phyloP scores from a whole-genome alignment of 345 rosid species.

The Corchorus capsularis region DNA sequence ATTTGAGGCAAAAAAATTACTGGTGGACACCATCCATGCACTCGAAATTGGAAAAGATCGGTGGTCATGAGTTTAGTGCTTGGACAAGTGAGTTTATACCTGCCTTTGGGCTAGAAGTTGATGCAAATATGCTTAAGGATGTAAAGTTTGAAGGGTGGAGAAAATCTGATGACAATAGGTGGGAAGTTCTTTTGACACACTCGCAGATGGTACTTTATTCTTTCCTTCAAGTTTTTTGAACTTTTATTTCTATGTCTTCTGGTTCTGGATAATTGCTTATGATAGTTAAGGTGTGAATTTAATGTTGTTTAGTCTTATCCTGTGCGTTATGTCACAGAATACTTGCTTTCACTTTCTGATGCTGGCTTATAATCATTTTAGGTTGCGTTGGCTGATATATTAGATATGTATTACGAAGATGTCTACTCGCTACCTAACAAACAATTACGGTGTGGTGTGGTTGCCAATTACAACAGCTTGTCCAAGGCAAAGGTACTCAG shows the following conservation, averaged over 20 bases:
- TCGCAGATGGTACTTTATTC: slow-evolving; percentile 77
- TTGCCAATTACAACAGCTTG: slow-evolving; percentile 44
- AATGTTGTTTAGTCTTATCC: slow-evolving; percentile 3
- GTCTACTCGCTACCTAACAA: slow-evolving; percentile 70
- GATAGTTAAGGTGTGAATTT: background rate
- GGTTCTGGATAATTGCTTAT: slow-evolving; percentile 5
- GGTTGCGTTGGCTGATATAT: slow-evolving; percentile 78
- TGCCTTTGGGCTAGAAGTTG: slow-evolving; percentile 65
- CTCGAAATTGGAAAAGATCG: slow-evolving; percentile 63
- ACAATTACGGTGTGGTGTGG: slow-evolving; percentile 50
- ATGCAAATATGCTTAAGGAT: slow-evolving; percentile 48
- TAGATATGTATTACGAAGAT: slow-evolving; percentile 88
- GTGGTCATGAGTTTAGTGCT: slow-evolving; percentile 70
- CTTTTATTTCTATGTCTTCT: background rate
- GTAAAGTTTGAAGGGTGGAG: slow-evolving; percentile 84
- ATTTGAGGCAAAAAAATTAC: slow-evolving; percentile 33
- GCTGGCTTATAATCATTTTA: slow-evolving; percentile 34
- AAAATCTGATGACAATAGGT: slow-evolving; percentile 49
- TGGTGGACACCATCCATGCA: slow-evolving; percentile 61
- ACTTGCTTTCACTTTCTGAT: slow-evolving; percentile 26
- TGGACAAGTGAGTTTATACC: slow-evolving; percentile 79
- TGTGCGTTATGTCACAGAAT: background rate
- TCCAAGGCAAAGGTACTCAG: slow-evolving; percentile 63
- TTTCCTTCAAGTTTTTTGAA: slow-evolving; percentile 22
- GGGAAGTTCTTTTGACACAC: slow-evolving; percentile 88